Evolutionary conservation across 495 filamentous ascomycete genomes (phyloP).

Genomic region (Penicillium malachiteum): DNA sequence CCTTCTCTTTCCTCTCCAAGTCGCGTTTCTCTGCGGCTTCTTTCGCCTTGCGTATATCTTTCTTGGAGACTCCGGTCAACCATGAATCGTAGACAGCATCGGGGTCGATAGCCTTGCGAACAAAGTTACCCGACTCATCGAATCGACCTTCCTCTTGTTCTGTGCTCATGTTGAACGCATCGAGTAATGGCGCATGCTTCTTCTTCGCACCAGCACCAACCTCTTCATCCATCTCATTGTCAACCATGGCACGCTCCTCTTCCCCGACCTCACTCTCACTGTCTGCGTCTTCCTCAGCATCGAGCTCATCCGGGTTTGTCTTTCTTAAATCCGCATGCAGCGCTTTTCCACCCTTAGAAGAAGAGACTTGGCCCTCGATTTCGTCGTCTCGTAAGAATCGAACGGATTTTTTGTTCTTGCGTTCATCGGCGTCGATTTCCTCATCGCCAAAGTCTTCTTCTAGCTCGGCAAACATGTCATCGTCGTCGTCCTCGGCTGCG

Average conservation of each 20-base stretch:
- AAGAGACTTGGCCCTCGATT: conserved; percentile 82
- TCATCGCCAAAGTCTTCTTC: conserved; percentile 60
- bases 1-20: conserved; percentile 64
- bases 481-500: conserved; percentile 49
- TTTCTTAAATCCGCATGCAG: conserved; percentile 58
- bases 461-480: conserved; percentile 90
- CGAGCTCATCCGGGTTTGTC: conserved; percentile 34
- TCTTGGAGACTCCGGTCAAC: conserved; percentile 89
- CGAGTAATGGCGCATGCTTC: conserved; percentile 90
- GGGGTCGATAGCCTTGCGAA: conserved; percentile 85
- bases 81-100: conserved; percentile 90
- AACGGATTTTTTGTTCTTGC: conserved; percentile 76
- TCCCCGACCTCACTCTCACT: conserved; percentile 71
- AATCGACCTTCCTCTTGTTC: conserved; percentile 94
- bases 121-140: conserved; percentile 85
- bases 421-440: conserved; percentile 47
- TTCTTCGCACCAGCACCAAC: conserved; percentile 87
- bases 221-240: conserved; percentile 77
- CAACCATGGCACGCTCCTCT: conserved; percentile 66
- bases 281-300: conserved; percentile 39
- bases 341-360: conserved; percentile 69
- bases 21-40: conserved; percentile 88
- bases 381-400: conserved; percentile 71
- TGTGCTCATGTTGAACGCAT: conserved; percentile 90
- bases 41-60: conserved; percentile 83